A percentile compares a stretch with the other conserved stretches of the same genome.
Evolutionary conservation across 441 rosid species (phyloP).

Genomic region (Flueggea neowawraea): DNA sequence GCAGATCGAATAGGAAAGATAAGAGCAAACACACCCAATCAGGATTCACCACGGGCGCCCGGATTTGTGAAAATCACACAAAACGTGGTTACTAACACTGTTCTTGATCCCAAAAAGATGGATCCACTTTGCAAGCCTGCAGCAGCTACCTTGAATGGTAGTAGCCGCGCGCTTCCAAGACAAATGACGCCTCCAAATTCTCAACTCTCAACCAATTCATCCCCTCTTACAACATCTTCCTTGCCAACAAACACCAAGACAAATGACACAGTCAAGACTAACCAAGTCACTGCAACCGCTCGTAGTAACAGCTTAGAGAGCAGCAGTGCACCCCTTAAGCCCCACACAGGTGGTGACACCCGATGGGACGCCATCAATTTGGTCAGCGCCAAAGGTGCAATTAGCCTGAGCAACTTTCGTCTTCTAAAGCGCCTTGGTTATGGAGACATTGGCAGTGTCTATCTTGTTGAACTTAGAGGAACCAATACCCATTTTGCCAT

Average conservation of each 20-base stretch:
- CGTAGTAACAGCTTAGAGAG: slow-evolving; percentile 66
- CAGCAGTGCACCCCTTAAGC: slow-evolving; percentile 50
- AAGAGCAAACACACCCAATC: too few species aligned
- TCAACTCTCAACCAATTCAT: slow-evolving; percentile 16
- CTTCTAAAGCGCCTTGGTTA: slow-evolving; percentile 79
- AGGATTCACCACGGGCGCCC: background rate
- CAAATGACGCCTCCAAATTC: slow-evolving; percentile 5
- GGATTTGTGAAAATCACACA: slow-evolving; percentile 9
- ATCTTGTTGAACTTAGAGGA: slow-evolving; percentile 74
- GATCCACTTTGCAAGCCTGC: slow-evolving; percentile 31
- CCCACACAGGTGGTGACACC: slow-evolving; percentile 81
- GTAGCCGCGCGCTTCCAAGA: too few species aligned
- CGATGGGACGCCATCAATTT: slow-evolving; percentile 75
- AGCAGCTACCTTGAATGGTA: background rate
- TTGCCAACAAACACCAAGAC: slow-evolving; percentile 22
- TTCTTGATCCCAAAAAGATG: slow-evolving; percentile 38
- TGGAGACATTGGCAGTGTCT: slow-evolving; percentile 87
- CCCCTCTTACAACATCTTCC: slow-evolving; percentile 18
- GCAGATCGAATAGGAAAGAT: too few species aligned
- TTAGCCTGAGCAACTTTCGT: slow-evolving; percentile 69
- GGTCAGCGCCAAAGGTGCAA: slow-evolving; percentile 37
- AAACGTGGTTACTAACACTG: slow-evolving; percentile 18
- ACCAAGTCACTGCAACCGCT: slow-evolving; percentile 13
- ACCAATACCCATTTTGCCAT: slow-evolving; percentile 63
- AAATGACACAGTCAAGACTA: slow-evolving; percentile 24